Percentiles rank a stretch among this genome's conserved stretches.
Evolutionary conservation across 371 early-diverging fungal species (phyloP).

Genomic region (Batrachochytrium dendrobatidis): DNA sequence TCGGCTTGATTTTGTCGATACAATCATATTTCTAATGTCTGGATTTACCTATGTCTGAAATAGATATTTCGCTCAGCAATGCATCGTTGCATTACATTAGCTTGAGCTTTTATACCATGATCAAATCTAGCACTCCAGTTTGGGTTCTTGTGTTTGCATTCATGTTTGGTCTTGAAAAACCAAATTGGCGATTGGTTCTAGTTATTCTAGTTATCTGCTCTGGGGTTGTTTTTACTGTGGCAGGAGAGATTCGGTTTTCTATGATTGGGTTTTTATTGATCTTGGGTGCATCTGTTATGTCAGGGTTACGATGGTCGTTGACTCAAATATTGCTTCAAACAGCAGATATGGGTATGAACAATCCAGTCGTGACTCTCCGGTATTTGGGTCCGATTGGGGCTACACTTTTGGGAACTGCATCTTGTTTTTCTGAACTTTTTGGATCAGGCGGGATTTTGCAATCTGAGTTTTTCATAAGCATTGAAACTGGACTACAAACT

Average conservation of each 20-base stretch:
- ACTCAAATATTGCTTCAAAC: conserved; percentile 73
- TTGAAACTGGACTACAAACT: neutral
- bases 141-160: conserved; percentile 88
- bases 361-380: conserved; percentile 47
- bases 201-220: conserved; percentile 74
- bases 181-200: conserved; percentile 51
- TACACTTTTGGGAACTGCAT: neutral
- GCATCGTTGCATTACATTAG: conserved; percentile 51
- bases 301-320: conserved; percentile 62
- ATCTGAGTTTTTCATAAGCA: neutral
- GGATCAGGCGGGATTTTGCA: neutral
- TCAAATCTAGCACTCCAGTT: conserved; percentile 82
- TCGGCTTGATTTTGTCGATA: neutral
- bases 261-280: conserved; percentile 59
- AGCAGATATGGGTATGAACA: conserved; percentile 53
- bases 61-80: neutral
- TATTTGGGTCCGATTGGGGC: neutral
- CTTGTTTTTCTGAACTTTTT: neutral
- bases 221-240: conserved; percentile 80
- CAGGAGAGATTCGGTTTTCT: conserved; percentile 62
- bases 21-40: neutral
- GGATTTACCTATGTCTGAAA: neutral
- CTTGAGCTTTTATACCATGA: conserved; percentile 90
- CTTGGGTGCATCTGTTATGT: conserved; percentile 63
- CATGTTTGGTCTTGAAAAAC: conserved; percentile 70